Evolutionary conservation across 164 flowering plant genomes (phyloP).

Genomic region (Vitis rotundifolia): DNA sequence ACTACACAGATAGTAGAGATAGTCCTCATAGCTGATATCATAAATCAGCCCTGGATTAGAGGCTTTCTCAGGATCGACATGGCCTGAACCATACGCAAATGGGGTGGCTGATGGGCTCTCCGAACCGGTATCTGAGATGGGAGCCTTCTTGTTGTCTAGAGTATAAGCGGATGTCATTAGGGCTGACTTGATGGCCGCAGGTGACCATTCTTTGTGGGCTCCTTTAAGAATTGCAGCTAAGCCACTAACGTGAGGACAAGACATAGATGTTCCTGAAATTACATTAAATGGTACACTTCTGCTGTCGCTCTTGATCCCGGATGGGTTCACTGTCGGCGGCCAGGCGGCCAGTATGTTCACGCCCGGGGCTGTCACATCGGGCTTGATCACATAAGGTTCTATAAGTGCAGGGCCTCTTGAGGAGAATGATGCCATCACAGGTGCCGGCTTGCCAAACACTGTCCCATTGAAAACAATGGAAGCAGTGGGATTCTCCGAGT

Average conservation of each 20-base stretch:
- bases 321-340: slow-evolving; percentile 52
- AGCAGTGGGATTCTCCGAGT: slow-evolving; percentile 36
- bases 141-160: slow-evolving; percentile 31
- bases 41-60: slow-evolving; percentile 66
- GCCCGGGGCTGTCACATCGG: slow-evolving; percentile 78
- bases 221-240: slow-evolving; percentile 65
- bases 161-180: slow-evolving; percentile 75
- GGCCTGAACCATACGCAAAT: slow-evolving; percentile 76
- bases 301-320: slow-evolving; percentile 39
- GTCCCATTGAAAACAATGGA: slow-evolving; percentile 52
- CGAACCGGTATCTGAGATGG: slow-evolving; percentile 40
- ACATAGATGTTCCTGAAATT: slow-evolving; percentile 81
- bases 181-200: slow-evolving; percentile 74
- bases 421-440: slow-evolving; percentile 70
- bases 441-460: slow-evolving; percentile 47
- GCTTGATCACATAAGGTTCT: slow-evolving; percentile 63
- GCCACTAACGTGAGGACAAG: slow-evolving; percentile 81
- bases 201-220: slow-evolving; percentile 61
- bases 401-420: slow-evolving; percentile 62
- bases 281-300: slow-evolving; percentile 60
- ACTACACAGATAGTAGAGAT: slow-evolving; percentile 57
- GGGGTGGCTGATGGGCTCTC: slow-evolving; percentile 38
- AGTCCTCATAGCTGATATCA: slow-evolving; percentile 49
- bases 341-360: slow-evolving; percentile 77
- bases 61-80: slow-evolving; percentile 62